Evolutionary conservation across 371 early-diverging fungal genomes (phyloP).

Genomic region (Mortierella polycephala): DNA sequence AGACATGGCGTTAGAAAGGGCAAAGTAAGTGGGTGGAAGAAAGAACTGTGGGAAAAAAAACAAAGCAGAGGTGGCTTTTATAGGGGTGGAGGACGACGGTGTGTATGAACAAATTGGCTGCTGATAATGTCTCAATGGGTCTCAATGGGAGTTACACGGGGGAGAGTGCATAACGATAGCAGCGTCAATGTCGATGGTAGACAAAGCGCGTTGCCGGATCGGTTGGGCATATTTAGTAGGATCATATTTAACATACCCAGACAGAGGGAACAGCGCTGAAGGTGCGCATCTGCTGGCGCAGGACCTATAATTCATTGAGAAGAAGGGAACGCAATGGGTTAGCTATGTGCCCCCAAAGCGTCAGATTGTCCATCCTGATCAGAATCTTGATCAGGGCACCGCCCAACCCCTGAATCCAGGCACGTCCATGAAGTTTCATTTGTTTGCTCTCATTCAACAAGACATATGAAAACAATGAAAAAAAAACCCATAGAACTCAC

Average conservation of each 20-base stretch:
- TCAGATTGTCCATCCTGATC: slow-evolving; percentile 5
- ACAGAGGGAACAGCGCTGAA: slow-evolving; percentile 50
- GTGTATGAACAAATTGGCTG: background rate
- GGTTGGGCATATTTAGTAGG: background rate
- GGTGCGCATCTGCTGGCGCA: slow-evolving; percentile 55
- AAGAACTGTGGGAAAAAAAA: background rate
- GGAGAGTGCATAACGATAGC: too few species aligned
- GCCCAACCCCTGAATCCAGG: background rate
- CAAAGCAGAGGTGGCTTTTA: background rate
- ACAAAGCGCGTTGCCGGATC: background rate
- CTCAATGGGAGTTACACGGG: too few species aligned
- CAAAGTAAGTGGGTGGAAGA: too few species aligned
- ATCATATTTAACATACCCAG: slow-evolving; percentile 41
- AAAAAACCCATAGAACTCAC: slow-evolving; percentile 15
- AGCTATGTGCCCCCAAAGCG: background rate
- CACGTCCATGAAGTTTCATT: background rate
- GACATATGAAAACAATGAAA: background rate
- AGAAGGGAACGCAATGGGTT: background rate
- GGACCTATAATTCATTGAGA: slow-evolving; percentile 20
- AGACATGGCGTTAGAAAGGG: slow-evolving; percentile 4
- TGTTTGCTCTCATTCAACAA: background rate
- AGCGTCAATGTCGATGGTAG: too few species aligned
- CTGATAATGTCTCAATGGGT: too few species aligned
- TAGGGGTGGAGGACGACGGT: background rate
- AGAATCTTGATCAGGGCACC: background rate